Base-by-base conservation (phyloP, 768 basidiomycete species). In the Pleurotus platypus region DNA sequence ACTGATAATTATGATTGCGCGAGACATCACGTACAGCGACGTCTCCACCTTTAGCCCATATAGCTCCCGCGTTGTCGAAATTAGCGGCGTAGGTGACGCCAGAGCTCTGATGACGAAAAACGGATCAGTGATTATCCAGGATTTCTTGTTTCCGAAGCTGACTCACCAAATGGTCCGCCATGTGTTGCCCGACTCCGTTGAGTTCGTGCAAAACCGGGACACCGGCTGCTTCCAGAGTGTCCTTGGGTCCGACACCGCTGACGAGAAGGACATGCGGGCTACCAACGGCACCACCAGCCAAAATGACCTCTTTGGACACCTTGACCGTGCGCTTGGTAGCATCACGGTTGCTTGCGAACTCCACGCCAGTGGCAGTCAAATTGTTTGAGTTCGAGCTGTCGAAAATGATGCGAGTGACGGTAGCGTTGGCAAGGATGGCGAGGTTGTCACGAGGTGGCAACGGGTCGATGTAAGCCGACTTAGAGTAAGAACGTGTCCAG, bases 401-500 rank as follows among this genome's bases (percentile, higher is more conserved):
- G 51, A 85, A 79, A 22, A 81, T 58, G 35, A 87, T 60, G 20
- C 77, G 72, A 0, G 83, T 81, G 47, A 84, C 85, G 20, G 80
- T 84, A 30, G 78, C 71, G 60, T 80, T 76, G 4, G 81, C 71
- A 16, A 87, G 73, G 56, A 87, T 80, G 62, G 80, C 79, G 39
- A 87, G 72, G 65, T 86, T 88, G 55, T 75, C 53, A 37, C 83
- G 75, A 6, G 80, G 77, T 2, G 84, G 79, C 13, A 84, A 70
- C 2, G 82, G 73, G 68, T 85, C 82, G 66, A 86, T 82, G 73
- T 87, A 87, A 2, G 80, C 86, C 0, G 84, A 78, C 57, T 79
- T 76, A n/a, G 85, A 75, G 69, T 87, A 87, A 1, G 81, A 84
- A 46, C 86, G 78, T 11, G 84, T 85, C 73, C 79, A 81, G 70